phyloP scores from a whole-genome alignment of 1,284 basidiomycete genomes.

The Marasmius sp. region DNA sequence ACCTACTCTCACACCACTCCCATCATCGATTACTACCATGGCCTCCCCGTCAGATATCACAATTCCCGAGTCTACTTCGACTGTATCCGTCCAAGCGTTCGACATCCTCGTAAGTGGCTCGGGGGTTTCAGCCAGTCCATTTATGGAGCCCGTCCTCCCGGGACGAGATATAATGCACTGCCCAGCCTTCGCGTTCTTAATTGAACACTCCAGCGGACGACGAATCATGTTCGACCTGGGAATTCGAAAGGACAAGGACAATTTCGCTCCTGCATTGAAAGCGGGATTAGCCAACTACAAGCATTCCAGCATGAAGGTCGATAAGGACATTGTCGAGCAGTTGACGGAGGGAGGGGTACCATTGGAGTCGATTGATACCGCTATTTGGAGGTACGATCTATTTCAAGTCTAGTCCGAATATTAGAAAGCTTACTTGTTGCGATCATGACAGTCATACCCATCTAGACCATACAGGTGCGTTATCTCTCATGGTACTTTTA shows the following conservation, averaged over 20 bases:
- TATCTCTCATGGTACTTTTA: no score
- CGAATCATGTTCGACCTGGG: conserved; percentile 25
- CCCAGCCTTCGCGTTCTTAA: conserved; percentile 20
- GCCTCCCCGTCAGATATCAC: not conserved
- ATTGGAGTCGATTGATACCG: conserved; percentile 17
- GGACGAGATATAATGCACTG: conserved; percentile 13
- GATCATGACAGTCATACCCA: conserved; percentile 19
- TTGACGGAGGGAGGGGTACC: conserved; percentile 16
- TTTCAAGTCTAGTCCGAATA: not conserved
- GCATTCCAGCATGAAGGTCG: conserved; percentile 7
- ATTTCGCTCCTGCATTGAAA: conserved; percentile 11
- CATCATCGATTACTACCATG: no score
- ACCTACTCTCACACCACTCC: no score
- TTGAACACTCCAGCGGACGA: conserved; percentile 17
- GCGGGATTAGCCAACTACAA: not conserved
- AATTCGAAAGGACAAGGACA: conserved; percentile 18
- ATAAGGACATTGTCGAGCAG: conserved; percentile 19
- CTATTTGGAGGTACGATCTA: conserved; percentile 22
- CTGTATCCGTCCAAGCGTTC: conserved; percentile 15
- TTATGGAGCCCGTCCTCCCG: conserved; percentile 16
- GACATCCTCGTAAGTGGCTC: conserved; percentile 8
- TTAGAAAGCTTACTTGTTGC: not conserved
- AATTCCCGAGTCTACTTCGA: conserved; percentile 12
- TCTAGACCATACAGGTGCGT: conserved; percentile 20
- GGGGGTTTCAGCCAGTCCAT: not conserved